Evolutionary conservation across 371 early-diverging fungal species (phyloP).

Genomic region (Fennellomyces sp.): DNA sequence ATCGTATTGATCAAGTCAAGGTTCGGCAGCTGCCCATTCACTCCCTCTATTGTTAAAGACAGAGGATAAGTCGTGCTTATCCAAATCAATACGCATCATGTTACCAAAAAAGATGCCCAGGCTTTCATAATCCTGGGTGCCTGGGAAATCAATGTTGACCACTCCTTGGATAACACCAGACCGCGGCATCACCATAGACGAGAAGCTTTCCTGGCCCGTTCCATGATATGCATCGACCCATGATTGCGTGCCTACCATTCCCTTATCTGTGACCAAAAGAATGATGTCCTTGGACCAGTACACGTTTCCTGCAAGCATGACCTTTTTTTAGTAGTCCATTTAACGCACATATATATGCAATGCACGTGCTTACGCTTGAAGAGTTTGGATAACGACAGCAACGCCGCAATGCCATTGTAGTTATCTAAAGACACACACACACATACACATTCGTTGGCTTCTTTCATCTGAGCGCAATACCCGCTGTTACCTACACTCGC

Average conservation of each 20-base stretch:
- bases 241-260: constrained; percentile 74
- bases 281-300: constrained; percentile 95
- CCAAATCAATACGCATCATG: no score
- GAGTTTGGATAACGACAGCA: constrained; percentile 77
- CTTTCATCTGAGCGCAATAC: background rate
- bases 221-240: constrained; percentile 96
- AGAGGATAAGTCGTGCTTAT: no score
- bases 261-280: constrained; percentile 81
- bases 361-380: constrained; percentile 62
- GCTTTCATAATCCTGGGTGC: constrained; percentile 65
- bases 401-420: constrained; percentile 72
- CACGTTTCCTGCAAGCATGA: constrained; percentile 53
- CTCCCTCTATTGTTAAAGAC: constrained; percentile 67
- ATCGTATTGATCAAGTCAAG: constrained; percentile 88
- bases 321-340: background rate
- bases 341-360: background rate
- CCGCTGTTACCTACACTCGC: constrained; percentile 34
- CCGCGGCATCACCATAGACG: constrained; percentile 53
- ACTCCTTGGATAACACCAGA: constrained; percentile 91
- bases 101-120: constrained; percentile 83
- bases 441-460: background rate
- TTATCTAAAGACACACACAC: constrained; percentile 49
- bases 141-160: constrained; percentile 84
- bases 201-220: constrained; percentile 32
- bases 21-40: constrained; percentile 93